These are phyloP conservation scores for Hyaloperonospora brassicae DNA, from an alignment of 352 stramenopile species.

Conservation along the genomic window DNA sequence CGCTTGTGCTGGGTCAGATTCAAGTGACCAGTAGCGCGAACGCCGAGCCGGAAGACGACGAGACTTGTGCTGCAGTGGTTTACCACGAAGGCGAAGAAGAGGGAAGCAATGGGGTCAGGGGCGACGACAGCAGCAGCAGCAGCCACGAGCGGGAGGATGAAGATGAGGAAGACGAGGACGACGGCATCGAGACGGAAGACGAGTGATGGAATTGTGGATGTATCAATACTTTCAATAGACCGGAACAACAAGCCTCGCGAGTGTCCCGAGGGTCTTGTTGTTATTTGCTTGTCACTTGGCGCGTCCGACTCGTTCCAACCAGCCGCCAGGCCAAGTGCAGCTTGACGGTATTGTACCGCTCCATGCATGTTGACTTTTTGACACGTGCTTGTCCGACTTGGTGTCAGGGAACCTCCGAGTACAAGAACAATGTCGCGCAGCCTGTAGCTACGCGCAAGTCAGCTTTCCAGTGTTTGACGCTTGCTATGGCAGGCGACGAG, in stretches of 20 bases:
- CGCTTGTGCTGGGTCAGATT: conserved; percentile 78
- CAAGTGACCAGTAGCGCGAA: conserved; percentile 48
- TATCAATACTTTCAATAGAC: conserved; percentile 56
- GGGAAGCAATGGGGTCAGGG: conserved; percentile 24
- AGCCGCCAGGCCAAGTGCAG: conserved; percentile 9
- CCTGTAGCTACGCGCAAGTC: too few species aligned
- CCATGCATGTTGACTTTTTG: conserved; percentile 36
- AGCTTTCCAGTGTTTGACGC: too few species aligned
- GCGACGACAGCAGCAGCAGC: conserved; percentile 34
- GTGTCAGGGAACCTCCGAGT: too few species aligned
- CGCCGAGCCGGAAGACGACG: conserved; percentile 33
- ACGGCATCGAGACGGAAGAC: conserved; percentile 30
- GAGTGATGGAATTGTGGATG: conserved; percentile 30
- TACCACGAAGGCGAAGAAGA: conserved; percentile 59
- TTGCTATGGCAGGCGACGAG: too few species aligned
- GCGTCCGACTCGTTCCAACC: conserved; percentile 1
- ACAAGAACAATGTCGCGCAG: too few species aligned
- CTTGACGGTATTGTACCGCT: conserved; percentile 45
- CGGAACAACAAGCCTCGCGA: conserved; percentile 24
- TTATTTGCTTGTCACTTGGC: conserved; percentile 17
- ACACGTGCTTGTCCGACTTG: too few species aligned
- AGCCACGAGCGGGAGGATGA: conserved; percentile 50
- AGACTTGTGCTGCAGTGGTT: conserved; percentile 46
- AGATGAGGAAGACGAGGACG: conserved; percentile 36
- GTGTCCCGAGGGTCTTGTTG: conserved; percentile 15